Evolutionary conservation across 164 flowering plant species (phyloP).

Genomic region (Hamamelis virginiana): DNA sequence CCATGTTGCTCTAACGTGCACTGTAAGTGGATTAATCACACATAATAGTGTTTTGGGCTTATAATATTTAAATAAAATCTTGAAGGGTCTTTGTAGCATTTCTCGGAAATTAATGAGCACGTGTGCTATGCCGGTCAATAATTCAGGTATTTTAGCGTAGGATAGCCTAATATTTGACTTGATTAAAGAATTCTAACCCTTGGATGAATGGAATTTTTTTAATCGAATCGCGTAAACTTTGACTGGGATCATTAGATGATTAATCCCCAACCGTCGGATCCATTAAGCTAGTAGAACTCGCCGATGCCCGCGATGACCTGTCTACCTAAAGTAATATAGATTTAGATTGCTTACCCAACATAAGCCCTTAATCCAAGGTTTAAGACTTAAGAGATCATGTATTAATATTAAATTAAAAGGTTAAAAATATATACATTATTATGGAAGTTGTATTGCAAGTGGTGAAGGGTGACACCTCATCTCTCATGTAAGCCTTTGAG

Average conservation of each 20-base stretch:
- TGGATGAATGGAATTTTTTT: too few species aligned
- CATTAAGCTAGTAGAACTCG: neutral
- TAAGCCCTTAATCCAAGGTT: neutral
- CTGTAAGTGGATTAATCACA: neutral
- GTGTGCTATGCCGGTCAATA: neutral
- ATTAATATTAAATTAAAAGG: neutral
- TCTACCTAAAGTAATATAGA: neutral
- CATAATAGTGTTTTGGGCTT: too few species aligned
- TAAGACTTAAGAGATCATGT: slow-evolving; percentile 1
- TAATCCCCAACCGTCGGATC: too few species aligned
- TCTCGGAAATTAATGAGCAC: neutral
- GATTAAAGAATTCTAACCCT: neutral
- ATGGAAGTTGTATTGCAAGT: too few species aligned
- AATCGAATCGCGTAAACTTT: neutral
- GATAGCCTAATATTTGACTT: neutral
- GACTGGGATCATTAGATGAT: too few species aligned
- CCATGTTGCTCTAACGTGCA: slow-evolving; percentile 9
- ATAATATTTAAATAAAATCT: too few species aligned
- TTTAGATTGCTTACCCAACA: neutral
- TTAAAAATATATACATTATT: too few species aligned
- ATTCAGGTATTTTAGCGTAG: neutral
- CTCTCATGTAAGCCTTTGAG: neutral
- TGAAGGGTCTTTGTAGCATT: neutral
- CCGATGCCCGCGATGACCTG: neutral
- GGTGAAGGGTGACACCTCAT: neutral